Base-by-base conservation (phyloP, 116 monocot species). In the Iris pallida region DNA sequence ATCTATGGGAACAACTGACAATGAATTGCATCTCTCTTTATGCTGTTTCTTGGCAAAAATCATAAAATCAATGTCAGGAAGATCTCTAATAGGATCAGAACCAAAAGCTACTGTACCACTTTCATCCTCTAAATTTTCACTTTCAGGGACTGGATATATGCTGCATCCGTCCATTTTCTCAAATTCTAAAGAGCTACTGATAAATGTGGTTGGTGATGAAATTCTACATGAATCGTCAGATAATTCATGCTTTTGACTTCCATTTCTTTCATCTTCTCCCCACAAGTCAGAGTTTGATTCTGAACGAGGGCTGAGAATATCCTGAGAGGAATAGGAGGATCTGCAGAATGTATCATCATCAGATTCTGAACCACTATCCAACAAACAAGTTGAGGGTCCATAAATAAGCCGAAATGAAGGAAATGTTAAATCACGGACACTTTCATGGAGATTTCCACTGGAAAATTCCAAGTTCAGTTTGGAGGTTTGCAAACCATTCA, bases 331-430 rank as follows among this genome's bases (percentile, higher is more conserved):
- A 88, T 86, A 86, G 68, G 77, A 93, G 20, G 99, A 99, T 78
- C 75, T 77, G 54, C 82, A 86, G 70, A 99, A 99, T 64, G 91
- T 90, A 57, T 99, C 99, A 75, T 93, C 93, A 55, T 99, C 99
- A 40, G 93, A 99, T 53, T 93, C 99, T 8, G 76, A 88, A 65
- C 70, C 76, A 61, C 60, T 71, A 49, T 75, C 79, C 16, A 58
- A 53, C 63, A 67, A 8, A 67, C 42, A 8, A 42, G 75, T 69
- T 79, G 68, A 51, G 42, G 81, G 47, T 16, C 57, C 81, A 40
- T 75, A 74, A 52, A 86, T 75, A 68, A 99, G 70, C 68, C 88
- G 90, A 71, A 99, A 93, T 54, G 88, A 88, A 63, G 99, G 90
- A 75, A 90, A 99, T 49, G 78, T 73, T 9, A 71, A 11, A 47